phyloP scores from a whole-genome alignment of 257 asterid species.

The Oldenlandia corymbosa region DNA sequence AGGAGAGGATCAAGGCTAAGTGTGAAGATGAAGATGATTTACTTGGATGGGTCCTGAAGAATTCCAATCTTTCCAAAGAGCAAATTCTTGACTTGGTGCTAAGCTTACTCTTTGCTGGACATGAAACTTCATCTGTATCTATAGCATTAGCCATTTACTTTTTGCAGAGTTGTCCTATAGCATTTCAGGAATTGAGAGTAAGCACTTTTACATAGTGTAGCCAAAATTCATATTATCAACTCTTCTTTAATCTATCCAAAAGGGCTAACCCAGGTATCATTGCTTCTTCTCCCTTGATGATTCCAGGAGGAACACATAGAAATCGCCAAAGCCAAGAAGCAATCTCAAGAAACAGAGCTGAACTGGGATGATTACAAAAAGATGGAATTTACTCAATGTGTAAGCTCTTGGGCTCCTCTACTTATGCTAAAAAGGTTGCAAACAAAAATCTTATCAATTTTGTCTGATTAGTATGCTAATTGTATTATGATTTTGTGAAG shows the following conservation, averaged over 20 bases:
- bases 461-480: too few species aligned
- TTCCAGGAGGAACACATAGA: constrained; percentile 63
- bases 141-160: constrained; percentile 75
- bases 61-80: constrained; percentile 71
- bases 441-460: too few species aligned
- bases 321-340: constrained; percentile 39
- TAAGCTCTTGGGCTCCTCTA: too few species aligned
- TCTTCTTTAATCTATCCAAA: background rate
- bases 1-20: constrained; percentile 44
- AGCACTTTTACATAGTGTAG: background rate
- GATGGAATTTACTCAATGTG: constrained; percentile 95
- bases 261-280: background rate
- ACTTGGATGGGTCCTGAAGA: constrained; percentile 77
- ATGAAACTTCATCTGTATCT: constrained; percentile 85
- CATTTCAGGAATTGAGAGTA: constrained; percentile 53
- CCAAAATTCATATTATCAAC: too few species aligned
- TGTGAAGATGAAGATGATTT: constrained; percentile 53
- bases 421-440: too few species aligned
- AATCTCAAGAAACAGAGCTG: constrained; percentile 42
- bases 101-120: constrained; percentile 85
- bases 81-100: constrained; percentile 77
- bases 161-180: constrained; percentile 60
- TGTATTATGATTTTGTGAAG: constrained; percentile 21
- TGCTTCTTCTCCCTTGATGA: background rate
- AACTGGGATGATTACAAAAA: constrained; percentile 87